phyloP scores from a whole-genome alignment of 768 basidiomycete species.

The Suillus tomentosus region DNA sequence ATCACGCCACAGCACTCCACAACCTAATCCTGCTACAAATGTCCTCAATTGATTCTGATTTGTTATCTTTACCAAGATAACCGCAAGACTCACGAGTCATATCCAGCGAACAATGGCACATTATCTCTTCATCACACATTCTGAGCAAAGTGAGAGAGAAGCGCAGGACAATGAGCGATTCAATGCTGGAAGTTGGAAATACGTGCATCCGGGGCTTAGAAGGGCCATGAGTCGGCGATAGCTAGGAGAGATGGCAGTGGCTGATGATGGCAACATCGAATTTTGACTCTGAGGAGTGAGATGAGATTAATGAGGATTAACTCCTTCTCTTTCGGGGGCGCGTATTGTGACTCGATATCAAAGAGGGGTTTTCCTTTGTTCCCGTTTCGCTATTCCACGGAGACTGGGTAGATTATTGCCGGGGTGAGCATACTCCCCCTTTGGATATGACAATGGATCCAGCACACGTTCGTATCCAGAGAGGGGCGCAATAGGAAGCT shows the following conservation, averaged over 20 bases:
- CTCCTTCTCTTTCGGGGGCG: neutral
- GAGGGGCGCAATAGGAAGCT: neutral
- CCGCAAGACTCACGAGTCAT: neutral
- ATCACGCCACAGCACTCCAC: too few species aligned
- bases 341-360: conserved; percentile 4
- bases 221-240: neutral
- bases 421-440: neutral
- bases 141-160: conserved; percentile 2
- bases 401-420: neutral
- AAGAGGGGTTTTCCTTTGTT: neutral
- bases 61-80: neutral
- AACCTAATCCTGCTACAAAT: neutral
- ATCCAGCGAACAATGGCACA: conserved; percentile 8
- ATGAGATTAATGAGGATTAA: conserved; percentile 6
- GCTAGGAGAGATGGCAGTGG: neutral
- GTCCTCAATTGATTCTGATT: neutral
- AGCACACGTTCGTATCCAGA: neutral
- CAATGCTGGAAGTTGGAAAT: neutral
- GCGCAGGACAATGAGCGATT: neutral
- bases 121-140: neutral
- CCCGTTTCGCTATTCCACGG: neutral
- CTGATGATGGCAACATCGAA: neutral
- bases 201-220: neutral
- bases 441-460: neutral
- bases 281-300: neutral